A percentile compares a stretch with the other conserved stretches of the same genome.
Conservation (phyloP, 768 basidiomycete species). For the Tremella fuciformis region DNA sequence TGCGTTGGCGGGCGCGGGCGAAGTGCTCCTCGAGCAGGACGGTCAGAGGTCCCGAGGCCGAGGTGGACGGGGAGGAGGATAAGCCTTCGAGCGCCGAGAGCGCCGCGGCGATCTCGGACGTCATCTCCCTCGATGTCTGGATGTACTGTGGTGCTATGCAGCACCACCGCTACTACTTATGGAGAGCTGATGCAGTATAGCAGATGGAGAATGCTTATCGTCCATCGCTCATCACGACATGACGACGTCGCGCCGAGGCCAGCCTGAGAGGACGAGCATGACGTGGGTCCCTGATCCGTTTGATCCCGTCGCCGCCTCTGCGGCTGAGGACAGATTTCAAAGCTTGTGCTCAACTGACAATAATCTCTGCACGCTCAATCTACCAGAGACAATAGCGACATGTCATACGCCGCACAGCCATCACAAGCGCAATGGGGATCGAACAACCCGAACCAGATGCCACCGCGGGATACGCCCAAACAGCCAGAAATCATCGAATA, state of each 20-base stretch:
- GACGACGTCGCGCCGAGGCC: no score
- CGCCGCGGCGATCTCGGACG: slow-evolving; percentile 33
- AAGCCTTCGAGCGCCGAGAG: slow-evolving; percentile 40
- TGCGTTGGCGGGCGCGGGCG: slow-evolving; percentile 23
- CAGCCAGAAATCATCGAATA: slow-evolving; percentile 39
- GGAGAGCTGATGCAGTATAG: no score
- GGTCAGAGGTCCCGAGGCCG: slow-evolving; percentile 36
- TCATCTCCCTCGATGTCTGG: not conserved
- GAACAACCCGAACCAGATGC: slow-evolving; percentile 43
- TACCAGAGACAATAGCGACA: slow-evolving; percentile 8
- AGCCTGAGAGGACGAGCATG: no score
- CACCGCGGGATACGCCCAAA: slow-evolving; percentile 23
- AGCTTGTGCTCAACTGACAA: not conserved
- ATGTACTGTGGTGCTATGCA: not conserved
- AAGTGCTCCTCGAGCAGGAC: slow-evolving; percentile 38
- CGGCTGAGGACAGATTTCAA: no score
- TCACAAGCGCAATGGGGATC: slow-evolving; percentile 15
- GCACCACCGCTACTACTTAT: not conserved
- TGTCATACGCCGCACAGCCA: slow-evolving; percentile 28
- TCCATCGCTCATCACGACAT: no score
- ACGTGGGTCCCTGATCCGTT: no score
- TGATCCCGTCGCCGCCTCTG: no score
- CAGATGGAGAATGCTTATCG: no score
- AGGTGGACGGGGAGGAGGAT: slow-evolving; percentile 35
- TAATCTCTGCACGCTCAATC: no score